These are phyloP conservation scores for Coemansia sp. DNA, from an alignment of 192 early-diverging fungal species.

Conservation along the genomic window DNA sequence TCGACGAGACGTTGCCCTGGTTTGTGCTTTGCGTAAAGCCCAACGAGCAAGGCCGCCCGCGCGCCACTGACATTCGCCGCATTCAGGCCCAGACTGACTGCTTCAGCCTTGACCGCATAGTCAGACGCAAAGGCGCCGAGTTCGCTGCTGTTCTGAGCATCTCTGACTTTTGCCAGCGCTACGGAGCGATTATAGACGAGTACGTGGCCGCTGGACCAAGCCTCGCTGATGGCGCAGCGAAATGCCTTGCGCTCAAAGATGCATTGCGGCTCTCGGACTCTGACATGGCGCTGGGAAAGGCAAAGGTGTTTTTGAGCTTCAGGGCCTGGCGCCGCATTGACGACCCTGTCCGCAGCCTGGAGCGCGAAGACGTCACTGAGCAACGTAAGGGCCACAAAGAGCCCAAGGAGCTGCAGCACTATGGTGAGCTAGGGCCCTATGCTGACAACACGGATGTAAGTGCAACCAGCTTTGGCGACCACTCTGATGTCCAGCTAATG, in stretches of 20 bases:
- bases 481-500: constrained; percentile 53
- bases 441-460: constrained; percentile 26
- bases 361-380: constrained; percentile 60
- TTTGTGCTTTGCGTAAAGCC: constrained; percentile 70
- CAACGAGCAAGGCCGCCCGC: constrained; percentile 43
- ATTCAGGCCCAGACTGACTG: constrained; percentile 46
- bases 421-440: constrained; percentile 46
- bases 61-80: constrained; percentile 38
- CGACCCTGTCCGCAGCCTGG: constrained; percentile 66
- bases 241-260: constrained; percentile 40
- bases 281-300: constrained; percentile 59
- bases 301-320: constrained; percentile 75
- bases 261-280: constrained; percentile 49
- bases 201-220: constrained; percentile 33
- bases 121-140: constrained; percentile 46
- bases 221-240: constrained; percentile 24
- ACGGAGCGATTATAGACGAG: constrained; percentile 44
- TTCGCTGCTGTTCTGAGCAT: constrained; percentile 45
- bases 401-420: constrained; percentile 20
- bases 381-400: constrained; percentile 53
- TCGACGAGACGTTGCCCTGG: constrained; percentile 78
- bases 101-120: constrained; percentile 33
- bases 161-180: constrained; percentile 53
- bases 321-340: constrained; percentile 81
- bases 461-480: constrained; percentile 49